Base-by-base conservation (phyloP, 441 rosid species). In the Aleurites moluccanus region DNA sequence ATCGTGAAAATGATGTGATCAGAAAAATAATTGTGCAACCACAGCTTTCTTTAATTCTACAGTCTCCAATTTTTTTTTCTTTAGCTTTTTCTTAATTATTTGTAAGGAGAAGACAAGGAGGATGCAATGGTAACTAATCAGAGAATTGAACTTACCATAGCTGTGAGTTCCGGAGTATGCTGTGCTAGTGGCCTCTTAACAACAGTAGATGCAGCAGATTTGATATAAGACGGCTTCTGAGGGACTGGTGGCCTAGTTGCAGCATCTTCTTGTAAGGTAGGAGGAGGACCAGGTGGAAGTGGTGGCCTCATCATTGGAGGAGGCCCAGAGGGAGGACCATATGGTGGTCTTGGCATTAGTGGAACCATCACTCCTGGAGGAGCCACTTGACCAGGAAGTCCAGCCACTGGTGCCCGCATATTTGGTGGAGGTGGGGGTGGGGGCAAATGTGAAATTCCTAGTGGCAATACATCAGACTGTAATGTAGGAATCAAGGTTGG, bases 181-280 rank as follows among this genome's bases (percentile, higher is more conserved):
- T 95, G 98, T 16, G 99, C 99, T 57, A 93, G 84, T 70, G 98
- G 99, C 85, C 97, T 87, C 85, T 94, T 93, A 69, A 95, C 91
- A 77, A 95, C 98, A 79, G 99, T 95, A 60, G 99, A 86, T 71
- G 97, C 98, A 79, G 99, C 98, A 63, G 98, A 95, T 83, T 95
- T 95, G 47, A 95, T 85, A 75, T 88, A 95, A 35, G 98, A 95
- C 80, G 98, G 98, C 85, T 89, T 95, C 74, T 83, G 94, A 40
- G 94, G 92, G 63, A 85, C 82, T 38, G 79, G 61, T 20, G 88
- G 90, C 79, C 90, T 88, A 70, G 61, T 70, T 77, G 85, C 70
- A 80, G 82, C 65, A 70, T 88, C 91, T 64, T 90, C 91, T 60
- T 83, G 89, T 2, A 88, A 67, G 50, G 72, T 40, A 57, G 96